Evolutionary conservation across 257 asterid species (phyloP).

Genomic region (Lithospermum erythrorhizon): DNA sequence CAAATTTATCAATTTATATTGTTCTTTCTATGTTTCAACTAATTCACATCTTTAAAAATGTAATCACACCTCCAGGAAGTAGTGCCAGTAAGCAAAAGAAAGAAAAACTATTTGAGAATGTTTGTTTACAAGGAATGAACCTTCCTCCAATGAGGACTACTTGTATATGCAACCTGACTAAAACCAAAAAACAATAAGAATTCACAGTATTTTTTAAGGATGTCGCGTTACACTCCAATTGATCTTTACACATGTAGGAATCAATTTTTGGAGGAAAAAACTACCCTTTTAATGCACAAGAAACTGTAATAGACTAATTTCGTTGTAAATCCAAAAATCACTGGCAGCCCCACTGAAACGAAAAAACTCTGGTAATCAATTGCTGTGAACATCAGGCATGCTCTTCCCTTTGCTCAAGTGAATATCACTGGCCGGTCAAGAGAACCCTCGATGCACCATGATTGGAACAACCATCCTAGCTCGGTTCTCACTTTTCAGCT

Average conservation of each 20-base stretch:
- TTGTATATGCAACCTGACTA: not conserved
- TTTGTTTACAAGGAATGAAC: not conserved
- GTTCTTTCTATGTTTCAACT: too few species aligned
- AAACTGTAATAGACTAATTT: not conserved
- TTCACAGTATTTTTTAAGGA: not conserved
- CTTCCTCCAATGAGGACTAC: not conserved
- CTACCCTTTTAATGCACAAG: not conserved
- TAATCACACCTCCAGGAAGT: too few species aligned
- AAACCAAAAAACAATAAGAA: too few species aligned
- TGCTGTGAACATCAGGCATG: too few species aligned
- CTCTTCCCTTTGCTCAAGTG: too few species aligned
- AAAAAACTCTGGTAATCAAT: too few species aligned
- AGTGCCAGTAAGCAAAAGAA: too few species aligned
- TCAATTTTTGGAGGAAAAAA: not conserved
- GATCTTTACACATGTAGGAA: not conserved
- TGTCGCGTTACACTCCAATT: not conserved
- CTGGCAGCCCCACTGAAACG: too few species aligned
- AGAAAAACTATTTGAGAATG: not conserved
- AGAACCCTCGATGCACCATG: not conserved
- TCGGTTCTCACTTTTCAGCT: not conserved
- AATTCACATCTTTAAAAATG: too few species aligned
- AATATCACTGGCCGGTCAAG: not conserved
- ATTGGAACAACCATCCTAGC: not conserved
- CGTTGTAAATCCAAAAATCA: not conserved
- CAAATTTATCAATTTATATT: too few species aligned